Evolutionary conservation across 345 rosid species (phyloP), one percentile per base, ranked within the genome.

Genomic region (Melaleuca quinquenervia): DNA sequence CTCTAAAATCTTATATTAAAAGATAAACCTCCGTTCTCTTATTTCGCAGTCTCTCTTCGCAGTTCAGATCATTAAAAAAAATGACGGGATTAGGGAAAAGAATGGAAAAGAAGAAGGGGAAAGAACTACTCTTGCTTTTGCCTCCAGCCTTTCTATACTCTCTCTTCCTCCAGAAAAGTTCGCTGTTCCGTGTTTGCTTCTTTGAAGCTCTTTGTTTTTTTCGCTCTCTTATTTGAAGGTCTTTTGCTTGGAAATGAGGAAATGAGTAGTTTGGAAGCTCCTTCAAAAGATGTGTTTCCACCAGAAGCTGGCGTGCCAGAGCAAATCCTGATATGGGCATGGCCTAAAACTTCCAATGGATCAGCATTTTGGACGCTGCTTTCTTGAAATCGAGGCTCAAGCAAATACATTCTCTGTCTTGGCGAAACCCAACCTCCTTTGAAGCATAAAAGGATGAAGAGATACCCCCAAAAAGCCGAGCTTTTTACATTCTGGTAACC

Each of bases 401-500:
- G 41, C 84, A 15, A 82, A 49, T 82, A 82, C 6, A 82, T 82
- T 48, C 53, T 13, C 36, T 24, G 51, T 82, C 53, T 82, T 48
- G 83, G 83, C 44, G 85, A 87, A 62, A 86, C 88, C 88, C 91
- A 82, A 87, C 51, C 70, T 22, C 49, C 56, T 87, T 90, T 87
- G 87, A 87, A 51, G 82, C 85, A 83, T 83, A 36, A 90, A 87
- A 89, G 87, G 88, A 84, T 53, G 86, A 89, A 13, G 26, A 50
- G 88, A 85, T 87, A 90, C 78, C 87, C 82, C 74, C 76, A 82
- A 90, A 87, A 88, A 60, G 60, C 85, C 86, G 83, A 80, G 86
- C 91, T 92, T 90, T 87, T 85, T 82, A 53, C 91, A 83, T 85
- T 70, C 85, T 54, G 48, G 20, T 18, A 70, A 20, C 86, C 90